These are phyloP conservation scores for Penicillium chermesinum DNA, from an alignment of 495 filamentous ascomycete genomes.

Conservation along the genomic window DNA sequence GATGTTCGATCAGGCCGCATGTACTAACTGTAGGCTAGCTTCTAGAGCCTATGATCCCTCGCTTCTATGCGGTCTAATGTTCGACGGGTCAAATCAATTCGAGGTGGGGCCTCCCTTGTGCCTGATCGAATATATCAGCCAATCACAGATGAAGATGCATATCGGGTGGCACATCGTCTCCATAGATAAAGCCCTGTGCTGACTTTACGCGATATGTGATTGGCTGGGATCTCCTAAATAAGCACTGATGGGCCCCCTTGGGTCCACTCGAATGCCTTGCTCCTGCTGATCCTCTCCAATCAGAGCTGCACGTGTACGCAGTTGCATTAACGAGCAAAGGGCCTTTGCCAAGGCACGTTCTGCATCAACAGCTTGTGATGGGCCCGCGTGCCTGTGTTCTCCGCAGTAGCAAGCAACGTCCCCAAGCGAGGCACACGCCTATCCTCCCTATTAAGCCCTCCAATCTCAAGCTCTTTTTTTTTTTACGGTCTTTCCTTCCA, in stretches of 20 bases:
- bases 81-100: neutral
- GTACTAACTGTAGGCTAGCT: conserved; percentile 5
- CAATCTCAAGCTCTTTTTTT: neutral
- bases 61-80: conserved; percentile 5
- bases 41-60: conserved; percentile 10
- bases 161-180: neutral
- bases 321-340: conserved; percentile 10
- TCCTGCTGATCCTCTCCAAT: conserved; percentile 19
- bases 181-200: conserved; percentile 1
- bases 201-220: conserved; percentile 3
- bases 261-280: conserved; percentile 5
- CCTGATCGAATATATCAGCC: neutral
- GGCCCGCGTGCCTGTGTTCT: neutral
- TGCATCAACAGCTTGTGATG: conserved; percentile 29
- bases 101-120: neutral
- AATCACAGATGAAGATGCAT: neutral
- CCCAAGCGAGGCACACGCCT: conserved; percentile 13
- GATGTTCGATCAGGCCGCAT: conserved; percentile 7
- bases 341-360: conserved; percentile 34
- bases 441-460: conserved; percentile 1
- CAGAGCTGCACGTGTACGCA: conserved; percentile 34
- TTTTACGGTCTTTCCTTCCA: neutral
- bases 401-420: conserved; percentile 6
- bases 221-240: conserved; percentile 12
- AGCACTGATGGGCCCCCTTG: conserved; percentile 12